Evolutionary conservation across 768 basidiomycete genomes (phyloP).

Genomic region (Rubroboletus pulcherrimus): DNA sequence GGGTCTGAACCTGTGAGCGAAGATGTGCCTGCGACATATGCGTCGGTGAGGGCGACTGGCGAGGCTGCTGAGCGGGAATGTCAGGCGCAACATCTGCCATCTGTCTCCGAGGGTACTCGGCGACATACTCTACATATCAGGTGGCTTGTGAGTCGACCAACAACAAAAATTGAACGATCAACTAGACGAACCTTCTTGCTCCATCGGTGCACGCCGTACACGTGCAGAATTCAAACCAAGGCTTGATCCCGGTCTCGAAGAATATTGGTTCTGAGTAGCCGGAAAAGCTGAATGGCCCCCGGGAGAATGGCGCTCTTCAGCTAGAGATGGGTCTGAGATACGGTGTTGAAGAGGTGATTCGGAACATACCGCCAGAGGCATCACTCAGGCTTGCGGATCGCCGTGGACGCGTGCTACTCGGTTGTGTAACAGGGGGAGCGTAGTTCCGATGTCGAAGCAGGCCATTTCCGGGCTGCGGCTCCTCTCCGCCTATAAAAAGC

Average conservation of each 20-base stretch:
- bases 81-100: slow-evolving; percentile 10
- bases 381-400: slow-evolving; percentile 80
- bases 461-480: slow-evolving; percentile 25
- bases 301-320: slow-evolving; percentile 29
- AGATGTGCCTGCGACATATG: slow-evolving; percentile 33
- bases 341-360: slow-evolving; percentile 25
- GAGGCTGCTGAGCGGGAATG: slow-evolving; percentile 29
- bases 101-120: slow-evolving; percentile 23
- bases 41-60: slow-evolving; percentile 55
- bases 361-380: slow-evolving; percentile 35
- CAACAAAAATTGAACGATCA: slow-evolving; percentile 8
- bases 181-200: slow-evolving; percentile 40
- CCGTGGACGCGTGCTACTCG: slow-evolving; percentile 53
- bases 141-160: slow-evolving; percentile 8
- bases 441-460: slow-evolving; percentile 27
- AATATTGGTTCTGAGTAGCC: slow-evolving; percentile 21
- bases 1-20: slow-evolving; percentile 36
- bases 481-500: slow-evolving; percentile 29
- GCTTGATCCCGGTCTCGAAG: slow-evolving; percentile 42
- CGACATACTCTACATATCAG: slow-evolving; percentile 22
- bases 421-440: slow-evolving; percentile 29
- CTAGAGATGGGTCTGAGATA: slow-evolving; percentile 20
- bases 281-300: slow-evolving; percentile 13
- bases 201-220: slow-evolving; percentile 38
- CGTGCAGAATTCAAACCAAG: slow-evolving; percentile 39